Evolutionary conservation across 2,329 filamentous ascomycete genomes (phyloP).

Genomic region (Stemphylium lycopersici): DNA sequence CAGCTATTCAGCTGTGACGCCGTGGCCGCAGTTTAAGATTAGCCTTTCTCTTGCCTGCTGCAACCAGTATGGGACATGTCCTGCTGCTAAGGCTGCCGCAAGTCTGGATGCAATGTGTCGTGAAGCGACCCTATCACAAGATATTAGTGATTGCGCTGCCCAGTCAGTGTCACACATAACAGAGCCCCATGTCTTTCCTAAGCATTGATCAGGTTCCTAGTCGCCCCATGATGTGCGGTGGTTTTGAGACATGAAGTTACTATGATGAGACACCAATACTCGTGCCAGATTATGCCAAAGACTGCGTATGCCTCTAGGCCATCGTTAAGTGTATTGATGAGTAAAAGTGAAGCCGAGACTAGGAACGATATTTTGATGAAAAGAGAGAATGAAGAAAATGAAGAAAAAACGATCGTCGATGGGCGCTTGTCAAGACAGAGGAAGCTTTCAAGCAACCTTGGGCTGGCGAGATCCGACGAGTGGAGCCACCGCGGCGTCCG

Average conservation of each 20-base stretch:
- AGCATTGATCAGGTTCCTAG: background rate
- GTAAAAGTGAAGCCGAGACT: too few relatives aligned
- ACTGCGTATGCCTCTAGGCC: too few relatives aligned
- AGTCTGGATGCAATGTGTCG: background rate
- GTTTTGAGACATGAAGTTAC: background rate
- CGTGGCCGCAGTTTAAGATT: background rate
- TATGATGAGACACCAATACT: too few relatives aligned
- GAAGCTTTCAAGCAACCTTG: background rate
- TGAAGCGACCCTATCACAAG: background rate
- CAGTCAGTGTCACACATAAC: background rate
- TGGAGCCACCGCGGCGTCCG: background rate
- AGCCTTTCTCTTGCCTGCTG: conserved; percentile 8
- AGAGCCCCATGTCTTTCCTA: background rate
- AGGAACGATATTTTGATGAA: too few relatives aligned
- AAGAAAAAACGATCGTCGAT: background rate
- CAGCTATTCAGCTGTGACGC: background rate
- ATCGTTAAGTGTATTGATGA: too few relatives aligned
- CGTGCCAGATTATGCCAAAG: too few relatives aligned
- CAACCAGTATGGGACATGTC: background rate
- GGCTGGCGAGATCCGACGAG: conserved; percentile 2
- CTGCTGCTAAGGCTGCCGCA: background rate
- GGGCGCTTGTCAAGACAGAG: conserved; percentile 1
- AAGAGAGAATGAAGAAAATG: too few relatives aligned
- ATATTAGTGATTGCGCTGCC: background rate
- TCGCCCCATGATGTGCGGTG: background rate